Percentiles rank a stretch among this genome's conserved stretches.
These are phyloP conservation scores for Cystobasidium slooffiae DNA, from an alignment of 1,284 basidiomycete genomes.

Conservation along the genomic window DNA sequence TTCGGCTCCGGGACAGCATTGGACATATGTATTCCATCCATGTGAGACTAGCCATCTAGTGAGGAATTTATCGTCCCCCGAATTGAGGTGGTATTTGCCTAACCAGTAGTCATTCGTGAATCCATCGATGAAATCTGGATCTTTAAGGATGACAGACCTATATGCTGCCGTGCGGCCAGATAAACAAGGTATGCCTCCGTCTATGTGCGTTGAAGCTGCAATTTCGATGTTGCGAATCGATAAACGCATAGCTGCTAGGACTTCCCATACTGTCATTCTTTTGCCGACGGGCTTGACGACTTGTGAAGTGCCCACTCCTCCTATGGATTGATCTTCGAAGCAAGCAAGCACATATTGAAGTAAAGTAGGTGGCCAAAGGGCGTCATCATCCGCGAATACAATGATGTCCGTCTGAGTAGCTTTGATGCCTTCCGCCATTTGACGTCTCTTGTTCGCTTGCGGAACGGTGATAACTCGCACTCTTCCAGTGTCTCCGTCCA, in stretches of 20 bases:
- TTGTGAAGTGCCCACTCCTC: conserved; percentile 87
- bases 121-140: conserved; percentile 85
- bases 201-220: conserved; percentile 81
- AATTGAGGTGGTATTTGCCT: conserved; percentile 88
- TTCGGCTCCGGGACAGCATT: conserved; percentile 87
- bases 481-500: conserved; percentile 69
- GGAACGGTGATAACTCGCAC: conserved; percentile 88
- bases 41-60: conserved; percentile 93
- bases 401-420: conserved; percentile 89
- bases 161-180: conserved; percentile 90
- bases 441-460: conserved; percentile 87
- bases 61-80: conserved; percentile 85
- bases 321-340: conserved; percentile 90
- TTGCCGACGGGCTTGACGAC: conserved; percentile 78
- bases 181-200: conserved; percentile 86
- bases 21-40: conserved; percentile 90
- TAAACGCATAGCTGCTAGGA: conserved; percentile 85
- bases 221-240: conserved; percentile 93
- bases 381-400: conserved; percentile 91
- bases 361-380: conserved; percentile 88
- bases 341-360: conserved; percentile 82
- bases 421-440: conserved; percentile 89
- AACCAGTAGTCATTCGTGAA: conserved; percentile 93
- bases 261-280: conserved; percentile 88
- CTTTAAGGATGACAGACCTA: conserved; percentile 88